phyloP scores from a whole-genome alignment of 176 grass and related monocot species.

The Zea mays region Zm-B73-REFERENCE-NAM-5.0 NC_050098.1:721501-722000 shows the following conservation, averaged over 20 bases:
- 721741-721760: conserved; percentile 7
- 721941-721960: neutral
- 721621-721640: conserved; percentile 25
- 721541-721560: conserved; percentile 41
- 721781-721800: conserved; percentile 18
- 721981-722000: conserved; percentile 1
- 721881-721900: conserved; percentile 8
- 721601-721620: conserved; percentile 25
- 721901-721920: conserved; percentile 1
- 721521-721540: conserved; percentile 55
- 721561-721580: conserved; percentile 49
- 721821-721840: conserved; percentile 33
- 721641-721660: conserved; percentile 25
- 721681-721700: conserved; percentile 20
- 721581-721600: conserved; percentile 11
- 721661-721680: conserved; percentile 29
- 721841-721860: conserved; percentile 27
- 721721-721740: neutral
- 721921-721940: conserved; percentile 30
- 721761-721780: conserved; percentile 32
- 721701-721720: conserved; percentile 2
- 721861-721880: conserved; percentile 20
- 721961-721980: conserved; percentile 4
- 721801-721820: conserved; percentile 32
- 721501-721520: conserved; percentile 46